phyloP scores from a whole-genome alignment of 2,329 filamentous ascomycete species.

The Apiospora hydei region DNA sequence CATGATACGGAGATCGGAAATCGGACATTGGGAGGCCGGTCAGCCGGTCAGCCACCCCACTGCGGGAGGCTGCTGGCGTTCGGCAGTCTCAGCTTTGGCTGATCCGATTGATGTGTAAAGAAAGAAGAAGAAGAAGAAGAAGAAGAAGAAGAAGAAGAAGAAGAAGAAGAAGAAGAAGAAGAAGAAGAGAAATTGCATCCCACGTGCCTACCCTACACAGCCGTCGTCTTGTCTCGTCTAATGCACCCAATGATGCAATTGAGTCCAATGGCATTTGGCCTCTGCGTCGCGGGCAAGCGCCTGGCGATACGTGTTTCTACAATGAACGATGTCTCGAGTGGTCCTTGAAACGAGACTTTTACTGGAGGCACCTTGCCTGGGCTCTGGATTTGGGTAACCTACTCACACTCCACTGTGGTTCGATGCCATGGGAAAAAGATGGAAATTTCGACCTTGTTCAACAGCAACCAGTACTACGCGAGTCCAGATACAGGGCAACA shows the following conservation, averaged over 20 bases:
- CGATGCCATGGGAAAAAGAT: not conserved
- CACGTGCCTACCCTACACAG: too few species aligned
- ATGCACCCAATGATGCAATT: slow-evolving; percentile 1
- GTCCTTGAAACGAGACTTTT: slow-evolving; percentile 1
- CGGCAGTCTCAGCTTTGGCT: not conserved
- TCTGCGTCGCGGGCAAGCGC: not conserved
- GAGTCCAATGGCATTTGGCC: not conserved
- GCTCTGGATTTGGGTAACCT: not conserved
- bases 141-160: not conserved
- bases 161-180: not conserved
- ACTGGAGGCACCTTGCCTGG: not conserved
- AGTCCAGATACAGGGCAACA: not conserved
- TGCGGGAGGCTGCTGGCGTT: not conserved
- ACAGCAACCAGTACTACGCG: not conserved
- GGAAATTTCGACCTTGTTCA: not conserved
- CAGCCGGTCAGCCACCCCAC: not conserved
- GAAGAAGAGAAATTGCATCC: not conserved
- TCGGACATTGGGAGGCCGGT: not conserved
- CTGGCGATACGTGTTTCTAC: not conserved
- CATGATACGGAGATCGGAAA: not conserved
- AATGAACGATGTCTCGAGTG: not conserved
- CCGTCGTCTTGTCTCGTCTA: not conserved
- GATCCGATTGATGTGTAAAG: not conserved
- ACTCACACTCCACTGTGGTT: not conserved
- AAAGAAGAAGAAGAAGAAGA: too few species aligned